phyloP scores from a whole-genome alignment of 768 basidiomycete genomes.

The Xerocomus spinulosus region DNA sequence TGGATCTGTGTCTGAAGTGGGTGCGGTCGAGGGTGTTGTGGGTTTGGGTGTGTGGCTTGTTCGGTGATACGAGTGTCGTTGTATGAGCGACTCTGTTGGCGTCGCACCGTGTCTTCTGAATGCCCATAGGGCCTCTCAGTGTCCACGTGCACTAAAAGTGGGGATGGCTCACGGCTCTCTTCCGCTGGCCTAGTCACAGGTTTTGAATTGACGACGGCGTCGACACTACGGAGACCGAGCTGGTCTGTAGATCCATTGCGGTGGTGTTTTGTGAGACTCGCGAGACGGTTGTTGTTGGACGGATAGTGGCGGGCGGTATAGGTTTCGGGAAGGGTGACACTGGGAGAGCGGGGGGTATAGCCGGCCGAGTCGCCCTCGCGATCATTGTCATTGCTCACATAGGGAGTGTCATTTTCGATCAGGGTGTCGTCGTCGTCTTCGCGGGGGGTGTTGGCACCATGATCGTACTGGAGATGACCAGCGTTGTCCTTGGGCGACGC shows the following conservation, averaged over 20 bases:
- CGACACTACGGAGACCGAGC: slow-evolving; percentile 55
- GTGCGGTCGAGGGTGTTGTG: slow-evolving; percentile 33
- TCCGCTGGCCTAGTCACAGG: slow-evolving; percentile 25
- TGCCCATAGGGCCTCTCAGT: slow-evolving; percentile 15
- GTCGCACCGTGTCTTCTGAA: slow-evolving; percentile 17
- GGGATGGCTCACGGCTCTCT: slow-evolving; percentile 28
- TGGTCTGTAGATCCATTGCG: slow-evolving; percentile 60
- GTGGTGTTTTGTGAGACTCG: slow-evolving; percentile 43
- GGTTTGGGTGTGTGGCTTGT: slow-evolving; percentile 17
- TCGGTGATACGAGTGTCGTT: slow-evolving; percentile 18
- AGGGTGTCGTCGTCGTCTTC: slow-evolving; percentile 47
- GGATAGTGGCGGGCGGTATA: slow-evolving; percentile 30
- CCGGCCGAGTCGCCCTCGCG: slow-evolving; percentile 48
- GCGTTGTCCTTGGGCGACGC: slow-evolving; percentile 36
- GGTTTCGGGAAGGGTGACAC: slow-evolving; percentile 52
- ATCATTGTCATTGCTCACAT: slow-evolving; percentile 33
- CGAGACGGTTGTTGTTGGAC: slow-evolving; percentile 26
- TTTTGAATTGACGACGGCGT: slow-evolving; percentile 51
- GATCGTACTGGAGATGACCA: slow-evolving; percentile 35
- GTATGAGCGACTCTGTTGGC: slow-evolving; percentile 18
- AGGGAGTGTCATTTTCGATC: slow-evolving; percentile 37
- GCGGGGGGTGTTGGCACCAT: slow-evolving; percentile 33
- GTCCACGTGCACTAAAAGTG: slow-evolving; percentile 4
- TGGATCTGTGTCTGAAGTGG: slow-evolving; percentile 39
- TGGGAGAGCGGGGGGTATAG: slow-evolving; percentile 68